Conservation (phyloP, 169 alveolate genomes). For the Plasmodium yoelii region DNA sequence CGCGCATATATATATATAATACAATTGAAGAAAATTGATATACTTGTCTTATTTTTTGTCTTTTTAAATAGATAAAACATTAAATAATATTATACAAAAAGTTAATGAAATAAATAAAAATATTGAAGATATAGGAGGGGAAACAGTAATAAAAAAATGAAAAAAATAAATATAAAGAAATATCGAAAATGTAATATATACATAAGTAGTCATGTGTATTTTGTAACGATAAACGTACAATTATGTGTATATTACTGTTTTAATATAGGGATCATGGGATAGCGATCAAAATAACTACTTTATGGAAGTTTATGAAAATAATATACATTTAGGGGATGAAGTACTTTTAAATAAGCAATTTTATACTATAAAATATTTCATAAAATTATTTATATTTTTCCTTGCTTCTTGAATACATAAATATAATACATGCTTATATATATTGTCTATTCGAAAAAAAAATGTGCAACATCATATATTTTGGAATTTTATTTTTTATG, state of each 20-base stretch:
- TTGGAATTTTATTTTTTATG: too few species aligned
- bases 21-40: too few species aligned
- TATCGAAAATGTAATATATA: too few species aligned
- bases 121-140: slow-evolving; percentile 50
- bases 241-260: background rate
- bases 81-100: slow-evolving; percentile 23
- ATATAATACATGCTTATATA: too few species aligned
- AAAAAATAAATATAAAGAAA: background rate
- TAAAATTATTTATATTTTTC: too few species aligned
- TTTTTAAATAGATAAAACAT: slow-evolving; percentile 30
- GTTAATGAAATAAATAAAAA: slow-evolving; percentile 27
- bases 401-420: too few species aligned
- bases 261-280: slow-evolving; percentile 49
- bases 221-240: too few species aligned
- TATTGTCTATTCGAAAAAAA: too few species aligned
- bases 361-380: background rate
- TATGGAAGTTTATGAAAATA: slow-evolving; percentile 54
- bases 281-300: slow-evolving; percentile 59
- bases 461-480: too few species aligned
- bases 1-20: too few species aligned
- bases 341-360: slow-evolving; percentile 5
- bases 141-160: slow-evolving; percentile 33
- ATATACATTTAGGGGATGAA: slow-evolving; percentile 36
- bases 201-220: too few species aligned
- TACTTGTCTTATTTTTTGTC: slow-evolving; percentile 1